These are phyloP conservation scores for Diaporthe citrichinensis DNA, from an alignment of 2,329 filamentous ascomycete genomes.

Conservation along the genomic window DNA sequence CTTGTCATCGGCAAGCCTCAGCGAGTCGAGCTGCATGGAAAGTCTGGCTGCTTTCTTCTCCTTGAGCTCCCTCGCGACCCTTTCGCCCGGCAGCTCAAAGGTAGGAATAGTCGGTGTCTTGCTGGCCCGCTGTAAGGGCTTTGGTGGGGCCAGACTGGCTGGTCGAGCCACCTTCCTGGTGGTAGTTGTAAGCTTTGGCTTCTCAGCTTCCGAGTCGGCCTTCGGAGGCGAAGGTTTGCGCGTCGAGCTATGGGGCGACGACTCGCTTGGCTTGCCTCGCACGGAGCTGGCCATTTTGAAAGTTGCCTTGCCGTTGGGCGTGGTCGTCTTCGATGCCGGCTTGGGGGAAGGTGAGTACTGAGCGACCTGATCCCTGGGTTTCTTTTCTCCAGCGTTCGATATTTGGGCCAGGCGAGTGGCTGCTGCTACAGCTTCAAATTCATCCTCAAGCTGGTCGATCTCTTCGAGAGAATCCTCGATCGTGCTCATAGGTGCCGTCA, in stretches of 20 bases:
- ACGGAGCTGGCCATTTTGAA: background rate
- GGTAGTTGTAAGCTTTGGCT: conserved; percentile 44
- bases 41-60: conserved; percentile 71
- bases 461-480: conserved; percentile 77
- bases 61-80: conserved; percentile 69
- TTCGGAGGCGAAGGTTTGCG: conserved; percentile 12
- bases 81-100: conserved; percentile 76
- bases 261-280: background rate
- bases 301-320: background rate
- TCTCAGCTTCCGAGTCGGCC: conserved; percentile 36
- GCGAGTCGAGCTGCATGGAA: conserved; percentile 51
- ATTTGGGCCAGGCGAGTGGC: conserved; percentile 37
- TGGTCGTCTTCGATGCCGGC: background rate
- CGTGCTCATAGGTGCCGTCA: conserved; percentile 38
- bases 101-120: conserved; percentile 68
- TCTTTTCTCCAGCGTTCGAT: background rate
- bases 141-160: conserved; percentile 61
- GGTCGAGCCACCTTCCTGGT: conserved; percentile 53
- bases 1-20: conserved; percentile 44
- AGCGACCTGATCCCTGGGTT: background rate
- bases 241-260: conserved; percentile 13
- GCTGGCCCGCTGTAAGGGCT: conserved; percentile 63
- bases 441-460: conserved; percentile 72
- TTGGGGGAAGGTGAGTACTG: conserved; percentile 17
- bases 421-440: conserved; percentile 66